A percentile compares a stretch with the other conserved stretches of the same genome.
phyloP scores from a whole-genome alignment of 2,329 filamentous ascomycete species.

The Alternaria triticina region DNA sequence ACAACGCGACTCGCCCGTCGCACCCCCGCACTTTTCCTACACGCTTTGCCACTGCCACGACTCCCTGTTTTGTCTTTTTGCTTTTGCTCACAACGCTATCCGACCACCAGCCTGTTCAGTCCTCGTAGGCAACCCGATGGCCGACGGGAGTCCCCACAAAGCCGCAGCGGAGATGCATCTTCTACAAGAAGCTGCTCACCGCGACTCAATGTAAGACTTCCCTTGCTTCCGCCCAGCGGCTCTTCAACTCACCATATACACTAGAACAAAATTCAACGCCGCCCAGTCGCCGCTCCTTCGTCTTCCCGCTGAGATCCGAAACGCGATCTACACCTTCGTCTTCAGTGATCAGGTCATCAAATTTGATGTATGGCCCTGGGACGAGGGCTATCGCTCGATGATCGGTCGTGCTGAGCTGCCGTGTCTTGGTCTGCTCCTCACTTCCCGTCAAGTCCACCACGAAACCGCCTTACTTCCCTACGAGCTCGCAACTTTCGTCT shows the following conservation, averaged over 20 bases:
- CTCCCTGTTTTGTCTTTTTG: background rate
- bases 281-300: background rate
- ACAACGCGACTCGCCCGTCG: background rate
- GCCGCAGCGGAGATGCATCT: background rate
- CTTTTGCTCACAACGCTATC: background rate
- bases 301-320: slow-evolving; percentile 11
- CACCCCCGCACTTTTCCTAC: background rate
- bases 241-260: background rate
- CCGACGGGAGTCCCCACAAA: background rate
- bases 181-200: background rate
- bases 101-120: background rate
- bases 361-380: no score
- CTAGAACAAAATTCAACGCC: background rate
- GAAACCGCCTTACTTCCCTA: background rate
- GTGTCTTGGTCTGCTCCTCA: background rate
- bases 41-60: background rate
- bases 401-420: background rate
- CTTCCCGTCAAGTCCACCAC: background rate
- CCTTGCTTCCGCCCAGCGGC: accelerated
- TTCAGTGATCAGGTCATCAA: slow-evolving; percentile 1
- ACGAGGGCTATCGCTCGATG: no score
- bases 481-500: background rate
- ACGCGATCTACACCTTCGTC: slow-evolving; percentile 3
- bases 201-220: background rate
- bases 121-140: background rate